A percentile compares a stretch with the other conserved stretches of the same genome.
phyloP scores from a whole-genome alignment of 805 yeast genomes.

The Yarrowia sp. region DNA sequence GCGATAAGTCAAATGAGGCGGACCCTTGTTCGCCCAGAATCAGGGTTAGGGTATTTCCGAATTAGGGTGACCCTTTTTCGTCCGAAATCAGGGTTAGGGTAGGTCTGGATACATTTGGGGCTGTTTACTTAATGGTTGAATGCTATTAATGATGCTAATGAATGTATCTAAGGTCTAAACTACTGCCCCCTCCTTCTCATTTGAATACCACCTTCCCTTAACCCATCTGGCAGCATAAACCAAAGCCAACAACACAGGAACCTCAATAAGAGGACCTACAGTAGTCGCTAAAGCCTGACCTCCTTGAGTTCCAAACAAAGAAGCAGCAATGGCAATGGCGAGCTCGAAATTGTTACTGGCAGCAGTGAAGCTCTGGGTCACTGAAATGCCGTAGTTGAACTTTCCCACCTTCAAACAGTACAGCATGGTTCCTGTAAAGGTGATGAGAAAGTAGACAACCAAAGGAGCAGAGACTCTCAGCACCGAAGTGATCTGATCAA shows the following conservation, averaged over 20 bases:
- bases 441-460: constrained; percentile 46
- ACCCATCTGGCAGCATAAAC: constrained; percentile 31
- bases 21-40: no score
- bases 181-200: not conserved
- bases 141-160: no score
- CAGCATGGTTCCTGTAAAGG: constrained; percentile 48
- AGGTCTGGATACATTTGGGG: no score
- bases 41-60: no score
- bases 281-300: constrained; percentile 58
- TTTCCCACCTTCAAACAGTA: constrained; percentile 34
- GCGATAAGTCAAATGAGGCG: no score
- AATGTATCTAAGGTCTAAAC: not conserved
- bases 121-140: no score
- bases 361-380: constrained; percentile 56
- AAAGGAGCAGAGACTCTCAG: constrained; percentile 53
- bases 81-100: no score
- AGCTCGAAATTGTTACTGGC: constrained; percentile 59
- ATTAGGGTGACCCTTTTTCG: no score
- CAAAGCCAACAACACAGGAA: constrained; percentile 46
- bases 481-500: constrained; percentile 50
- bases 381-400: constrained; percentile 41
- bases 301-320: constrained; percentile 52
- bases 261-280: constrained; percentile 59
- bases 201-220: constrained; percentile 9
- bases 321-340: constrained; percentile 53